Evolutionary conservation across 1,139 yeast genomes (phyloP).

Genomic region (Nakaseomyces bracarensis): DNA sequence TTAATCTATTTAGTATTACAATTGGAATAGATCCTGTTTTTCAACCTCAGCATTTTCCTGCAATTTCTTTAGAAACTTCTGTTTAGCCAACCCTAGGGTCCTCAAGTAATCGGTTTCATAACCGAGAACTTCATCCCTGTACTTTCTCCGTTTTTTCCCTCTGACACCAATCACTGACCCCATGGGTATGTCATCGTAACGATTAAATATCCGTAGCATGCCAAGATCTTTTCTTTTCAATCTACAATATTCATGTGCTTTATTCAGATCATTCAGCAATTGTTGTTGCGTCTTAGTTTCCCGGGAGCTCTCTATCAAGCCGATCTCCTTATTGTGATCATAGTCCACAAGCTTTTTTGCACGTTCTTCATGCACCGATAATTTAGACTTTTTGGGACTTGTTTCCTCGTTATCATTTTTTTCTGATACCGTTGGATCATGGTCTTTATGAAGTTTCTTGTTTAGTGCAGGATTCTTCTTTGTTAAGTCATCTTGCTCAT

Average conservation of each 20-base stretch:
- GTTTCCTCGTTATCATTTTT: neutral
- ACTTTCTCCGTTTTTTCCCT: conserved; percentile 32
- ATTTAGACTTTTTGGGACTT: neutral
- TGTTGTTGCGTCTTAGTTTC: conserved; percentile 17
- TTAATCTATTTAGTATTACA: neutral
- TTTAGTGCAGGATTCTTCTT: conserved; percentile 1
- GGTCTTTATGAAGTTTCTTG: conserved; percentile 3
- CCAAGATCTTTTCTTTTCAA: conserved; percentile 28
- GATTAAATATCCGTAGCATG: conserved; percentile 27
- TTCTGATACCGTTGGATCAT: neutral
- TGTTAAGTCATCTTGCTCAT: conserved; percentile 4
- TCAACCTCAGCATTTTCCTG: neutral
- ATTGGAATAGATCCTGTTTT: neutral
- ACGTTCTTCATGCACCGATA: conserved; percentile 3
- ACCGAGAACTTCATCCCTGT: conserved; percentile 27
- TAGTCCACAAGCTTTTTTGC: neutral
- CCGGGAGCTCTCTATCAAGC: neutral
- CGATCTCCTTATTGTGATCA: conserved; percentile 5
- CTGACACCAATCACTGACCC: conserved; percentile 32
- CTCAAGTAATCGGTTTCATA: conserved; percentile 30
- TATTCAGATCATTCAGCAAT: conserved; percentile 16
- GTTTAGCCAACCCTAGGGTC: conserved; percentile 23
- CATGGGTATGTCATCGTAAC: conserved; percentile 31
- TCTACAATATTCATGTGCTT: conserved; percentile 19
- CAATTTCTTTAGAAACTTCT: conserved; percentile 12